Evolutionary conservation across 2,329 filamentous ascomycete genomes (phyloP), one percentile per base, ranked within the genome.

Genomic region (Septoria linicola): DNA sequence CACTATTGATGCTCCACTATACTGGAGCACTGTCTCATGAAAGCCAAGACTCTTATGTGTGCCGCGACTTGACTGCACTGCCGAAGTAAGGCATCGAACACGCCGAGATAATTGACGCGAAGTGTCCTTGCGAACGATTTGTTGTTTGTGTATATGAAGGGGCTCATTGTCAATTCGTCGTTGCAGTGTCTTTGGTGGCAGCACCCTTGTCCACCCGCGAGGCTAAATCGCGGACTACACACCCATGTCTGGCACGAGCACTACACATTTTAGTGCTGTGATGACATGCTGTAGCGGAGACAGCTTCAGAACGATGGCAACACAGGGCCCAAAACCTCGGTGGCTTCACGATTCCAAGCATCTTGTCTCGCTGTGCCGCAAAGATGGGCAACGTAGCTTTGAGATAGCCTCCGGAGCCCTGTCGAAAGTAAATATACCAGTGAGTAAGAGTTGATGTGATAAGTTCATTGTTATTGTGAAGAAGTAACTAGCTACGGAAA

Each of bases 1-100:
- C 43, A 46, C 43, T 46, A 37, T 46, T 37, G 43, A 31, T 3
- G 17, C 43, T 36, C 43, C 30, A 37, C 32, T 27, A 1, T 14
- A 1, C 8, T 20, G 6, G n/a, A 20, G 43, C 43, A 46, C 20
- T 17, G 43, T 19, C 32, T 19, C 19, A 16, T 21, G 3, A 41
- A 16, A 17, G 31, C 21, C 43, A 21, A 21, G 14, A 14, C 16
- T 3, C 30, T 16, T 10, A 6, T 30, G 20, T 10, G 20, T 20
- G n/a, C n/a, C 14, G 31, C n/a, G 31, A 34, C 11, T 34, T n/a
- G 14, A 16, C 11, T 7, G 27, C 13, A 7, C 27, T 30, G 27
- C 27, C 13, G 27, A n/a, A n/a, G n/a, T n/a, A n/a, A n/a, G n/a
- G n/a, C n/a, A n/a, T n/a, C n/a, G n/a, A n/a, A n/a, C n/a, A n/a